Evolutionary conservation across 495 filamentous ascomycete genomes (phyloP).

Genomic region (Parachaetomium inaequale): DNA sequence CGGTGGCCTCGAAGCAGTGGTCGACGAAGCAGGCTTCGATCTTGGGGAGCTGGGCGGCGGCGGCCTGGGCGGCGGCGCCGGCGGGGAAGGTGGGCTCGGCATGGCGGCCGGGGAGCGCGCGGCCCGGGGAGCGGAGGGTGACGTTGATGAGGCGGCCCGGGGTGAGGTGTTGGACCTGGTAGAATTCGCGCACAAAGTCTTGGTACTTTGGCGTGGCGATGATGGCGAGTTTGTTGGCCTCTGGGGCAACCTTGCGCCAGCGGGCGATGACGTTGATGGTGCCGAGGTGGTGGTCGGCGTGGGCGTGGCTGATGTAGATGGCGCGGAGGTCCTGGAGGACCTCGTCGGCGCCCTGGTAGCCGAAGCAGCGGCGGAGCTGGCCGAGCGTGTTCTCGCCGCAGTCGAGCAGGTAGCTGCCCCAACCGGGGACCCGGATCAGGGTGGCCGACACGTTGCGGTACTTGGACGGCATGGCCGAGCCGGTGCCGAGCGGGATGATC

Average conservation of each 20-base stretch:
- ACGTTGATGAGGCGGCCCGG: constrained; percentile 43
- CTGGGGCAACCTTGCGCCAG: constrained; percentile 44
- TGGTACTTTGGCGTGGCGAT: constrained; percentile 52
- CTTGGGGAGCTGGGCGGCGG: constrained; percentile 38
- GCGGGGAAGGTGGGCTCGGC: constrained; percentile 1
- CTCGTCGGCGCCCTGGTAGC: constrained; percentile 56
- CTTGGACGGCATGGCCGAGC: constrained; percentile 82
- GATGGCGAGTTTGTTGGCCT: constrained; percentile 17
- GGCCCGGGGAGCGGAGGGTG: constrained; percentile 24
- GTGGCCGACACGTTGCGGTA: constrained; percentile 94
- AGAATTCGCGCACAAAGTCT: constrained; percentile 72
- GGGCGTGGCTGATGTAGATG: constrained; percentile 92
- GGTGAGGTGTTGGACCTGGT: constrained; percentile 71
- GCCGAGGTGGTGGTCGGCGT: constrained; percentile 95
- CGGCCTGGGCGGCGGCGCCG: constrained; percentile 7
- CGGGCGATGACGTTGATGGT: constrained; percentile 75
- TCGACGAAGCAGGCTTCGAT: constrained; percentile 61
- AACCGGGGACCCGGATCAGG: constrained; percentile 74
- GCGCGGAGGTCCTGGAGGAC: constrained; percentile 72
- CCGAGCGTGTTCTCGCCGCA: constrained; percentile 91
- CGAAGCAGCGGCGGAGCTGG: constrained; percentile 75
- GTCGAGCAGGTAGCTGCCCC: constrained; percentile 82
- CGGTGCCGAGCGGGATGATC: constrained; percentile 83
- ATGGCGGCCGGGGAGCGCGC: background rate
- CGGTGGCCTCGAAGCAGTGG: constrained; percentile 78